Base-by-base conservation (phyloP, 768 basidiomycete species). In the Tubosaeta sp. region DNA sequence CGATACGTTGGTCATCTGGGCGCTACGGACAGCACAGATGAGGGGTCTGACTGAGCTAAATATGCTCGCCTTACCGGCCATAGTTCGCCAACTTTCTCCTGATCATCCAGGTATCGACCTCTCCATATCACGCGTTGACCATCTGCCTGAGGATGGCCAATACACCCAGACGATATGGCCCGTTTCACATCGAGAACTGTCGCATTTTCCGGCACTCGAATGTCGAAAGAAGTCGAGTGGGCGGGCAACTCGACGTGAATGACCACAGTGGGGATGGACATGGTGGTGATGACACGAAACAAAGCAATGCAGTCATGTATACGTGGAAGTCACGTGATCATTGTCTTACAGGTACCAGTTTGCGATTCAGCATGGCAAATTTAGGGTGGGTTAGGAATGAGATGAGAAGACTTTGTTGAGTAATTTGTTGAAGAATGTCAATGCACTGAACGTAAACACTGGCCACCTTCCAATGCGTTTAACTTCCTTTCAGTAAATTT, bases 41-140 rank as follows among this genome's bases (percentile, higher is more conserved):
- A 58, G 58, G 39, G 41, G 19, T 37, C 26, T 11, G 48, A 47
- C 13, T 17, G 22, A 19, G 6, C 17, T 4, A n/a, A 17, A 3
- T 19, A 10, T 38, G 19, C 1, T 31, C 45, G 33, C 59, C 76
- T 61, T 58, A 84, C 85, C 79, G 82, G 82, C 89, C 88, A 89
- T 42, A 91, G 70, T 41, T 80, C 79, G 50, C 75, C 71, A 14
- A 91, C 73, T 60, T 73, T 79, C 73, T 90, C 86, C 43, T 75
- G 73, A 68, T 91, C 83, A 22, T 64, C 70, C 34, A 91, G 72
- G 61, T 76, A 75, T 43, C 88, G 80, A 19, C 89, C 89, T 60
- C 82, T 76, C 80, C 83, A 88, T 51, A 91, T 84, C 52, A 91
- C 75, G 52, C 85, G 76, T 68, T 91, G 89, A 17, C 88, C 86